These are phyloP conservation scores for Exophiala sideris DNA, from an alignment of 2,329 filamentous ascomycete genomes.

Conservation along the genomic window DNA sequence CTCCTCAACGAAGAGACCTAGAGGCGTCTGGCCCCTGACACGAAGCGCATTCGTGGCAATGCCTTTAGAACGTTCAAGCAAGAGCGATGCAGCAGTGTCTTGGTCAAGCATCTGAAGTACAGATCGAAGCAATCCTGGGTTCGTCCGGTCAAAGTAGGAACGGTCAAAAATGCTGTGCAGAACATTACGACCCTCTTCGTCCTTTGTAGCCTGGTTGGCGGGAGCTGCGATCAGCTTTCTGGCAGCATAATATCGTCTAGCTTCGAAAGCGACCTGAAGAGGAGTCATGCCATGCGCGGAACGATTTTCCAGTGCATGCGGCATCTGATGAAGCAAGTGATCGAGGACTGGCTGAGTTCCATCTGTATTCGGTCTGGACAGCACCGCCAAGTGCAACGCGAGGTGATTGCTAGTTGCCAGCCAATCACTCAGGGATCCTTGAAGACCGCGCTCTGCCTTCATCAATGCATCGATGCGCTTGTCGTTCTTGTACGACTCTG, in stretches of 20 bases:
- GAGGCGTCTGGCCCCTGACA: conserved; percentile 58
- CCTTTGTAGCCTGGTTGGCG: conserved; percentile 65
- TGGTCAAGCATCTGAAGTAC: conserved; percentile 59
- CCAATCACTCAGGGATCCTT: conserved; percentile 56
- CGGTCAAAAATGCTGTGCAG: conserved; percentile 56
- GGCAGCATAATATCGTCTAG: conserved; percentile 53
- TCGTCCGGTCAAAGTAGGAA: conserved; percentile 23
- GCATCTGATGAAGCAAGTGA: conserved; percentile 62
- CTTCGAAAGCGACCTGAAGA: conserved; percentile 62
- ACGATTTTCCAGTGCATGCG: conserved; percentile 61
- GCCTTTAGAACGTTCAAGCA: conserved; percentile 45
- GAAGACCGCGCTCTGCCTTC: conserved; percentile 60
- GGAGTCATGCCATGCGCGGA: conserved; percentile 56
- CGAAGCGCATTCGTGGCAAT: conserved; percentile 29
- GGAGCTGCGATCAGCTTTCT: conserved; percentile 64
- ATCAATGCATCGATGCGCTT: conserved; percentile 60
- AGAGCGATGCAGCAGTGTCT: conserved; percentile 44
- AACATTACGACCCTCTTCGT: conserved; percentile 62
- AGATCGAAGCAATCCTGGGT: conserved; percentile 50
- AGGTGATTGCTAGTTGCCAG: conserved; percentile 52
- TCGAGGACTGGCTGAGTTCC: conserved; percentile 57
- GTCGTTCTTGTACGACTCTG: conserved; percentile 60
- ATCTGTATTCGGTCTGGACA: conserved; percentile 38
- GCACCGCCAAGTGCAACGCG: conserved; percentile 64
- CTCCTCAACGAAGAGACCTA: conserved; percentile 56